Evolutionary conservation across 2,329 filamentous ascomycete species (phyloP).

Genomic region (Pseudogymnoascus sp.): DNA sequence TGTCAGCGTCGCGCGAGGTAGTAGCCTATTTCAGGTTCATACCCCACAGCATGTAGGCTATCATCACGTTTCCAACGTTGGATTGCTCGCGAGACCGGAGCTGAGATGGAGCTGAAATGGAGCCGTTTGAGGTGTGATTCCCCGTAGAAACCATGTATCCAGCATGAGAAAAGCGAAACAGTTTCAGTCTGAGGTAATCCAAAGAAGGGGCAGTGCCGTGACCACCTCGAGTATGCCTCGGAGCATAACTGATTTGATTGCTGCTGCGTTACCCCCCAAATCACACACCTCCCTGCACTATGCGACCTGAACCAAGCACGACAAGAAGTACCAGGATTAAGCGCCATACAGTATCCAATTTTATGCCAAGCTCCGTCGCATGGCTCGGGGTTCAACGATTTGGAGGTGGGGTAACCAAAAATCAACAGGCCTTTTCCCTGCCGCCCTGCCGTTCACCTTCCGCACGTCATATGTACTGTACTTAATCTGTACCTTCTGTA

Average conservation of each 20-base stretch:
- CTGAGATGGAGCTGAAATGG: not conserved
- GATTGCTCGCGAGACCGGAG: not conserved
- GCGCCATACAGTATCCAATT: not conserved
- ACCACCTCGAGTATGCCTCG: not conserved
- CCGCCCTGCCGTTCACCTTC: not conserved
- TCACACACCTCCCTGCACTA: not conserved
- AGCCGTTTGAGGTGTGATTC: not conserved
- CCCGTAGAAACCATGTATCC: not conserved
- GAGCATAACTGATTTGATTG: not conserved
- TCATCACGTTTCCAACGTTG: not conserved
- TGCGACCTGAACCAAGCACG: not conserved
- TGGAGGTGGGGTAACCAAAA: not conserved
- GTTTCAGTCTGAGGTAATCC: not conserved
- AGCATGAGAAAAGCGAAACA: not conserved
- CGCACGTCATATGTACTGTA: slow-evolving; percentile 3
- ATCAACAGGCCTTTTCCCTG: not conserved
- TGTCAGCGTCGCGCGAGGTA: not conserved
- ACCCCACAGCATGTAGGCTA: not conserved
- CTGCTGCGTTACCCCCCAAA: not conserved
- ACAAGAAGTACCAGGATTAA: not conserved
- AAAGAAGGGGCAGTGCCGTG: not conserved
- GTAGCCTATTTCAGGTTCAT: not conserved
- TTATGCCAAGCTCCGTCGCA: not conserved
- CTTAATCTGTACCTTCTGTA: not conserved
- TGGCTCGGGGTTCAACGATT: slow-evolving; percentile 2